Base-by-base conservation (phyloP, 106 monocot genomes). In the Triglochin maritima region DNA sequence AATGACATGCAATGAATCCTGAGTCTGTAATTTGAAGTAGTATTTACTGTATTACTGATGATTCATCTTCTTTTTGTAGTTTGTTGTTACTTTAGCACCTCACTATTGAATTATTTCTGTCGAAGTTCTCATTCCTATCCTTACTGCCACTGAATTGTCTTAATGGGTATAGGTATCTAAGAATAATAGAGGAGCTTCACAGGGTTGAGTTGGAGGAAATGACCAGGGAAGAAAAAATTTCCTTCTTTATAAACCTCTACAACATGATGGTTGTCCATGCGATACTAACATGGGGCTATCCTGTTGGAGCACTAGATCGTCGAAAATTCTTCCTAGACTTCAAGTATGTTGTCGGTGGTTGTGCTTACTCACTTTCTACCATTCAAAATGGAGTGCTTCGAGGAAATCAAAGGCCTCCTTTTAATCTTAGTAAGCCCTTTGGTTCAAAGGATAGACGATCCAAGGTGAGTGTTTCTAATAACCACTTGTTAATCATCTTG, bases 231-330 rank as follows among this genome's bases (percentile, higher is more conserved):
- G 94, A 94, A 59, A 94, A 85, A 51, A 86, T 94, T 51, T 80
- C 94, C 46, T 94, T 94, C 63, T 94, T 94, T 61, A 87, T 94
- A 66, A 94, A 94, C 75, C 72, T 94, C 7, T 83, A 94, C 50
- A 94, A 94, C 59, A 94, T 89, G 89, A 94, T 94, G 89, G 82
- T 79, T 9, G 85, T 94, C 45, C 89, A 94, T 87, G 89, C 87
- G 43, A 83, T 85, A 73, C 65, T 86, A 48, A 65, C 77, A 2
- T 85, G 74, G 80, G 82, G 94, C 68, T 71, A 77, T 77, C 94
- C 94, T 63, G 59, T 55, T 74, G 71, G 83, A 60, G 56, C 89
- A 65, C 58, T 84, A 57, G 85, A 89, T 42, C 79, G 94, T 62
- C 80, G 87, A 82, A 87, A 72, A 56, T 83, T 85, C 67, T 66